Conservation (phyloP, 176 grass and related monocot species). For the Phoenix roebelenii region DNA sequence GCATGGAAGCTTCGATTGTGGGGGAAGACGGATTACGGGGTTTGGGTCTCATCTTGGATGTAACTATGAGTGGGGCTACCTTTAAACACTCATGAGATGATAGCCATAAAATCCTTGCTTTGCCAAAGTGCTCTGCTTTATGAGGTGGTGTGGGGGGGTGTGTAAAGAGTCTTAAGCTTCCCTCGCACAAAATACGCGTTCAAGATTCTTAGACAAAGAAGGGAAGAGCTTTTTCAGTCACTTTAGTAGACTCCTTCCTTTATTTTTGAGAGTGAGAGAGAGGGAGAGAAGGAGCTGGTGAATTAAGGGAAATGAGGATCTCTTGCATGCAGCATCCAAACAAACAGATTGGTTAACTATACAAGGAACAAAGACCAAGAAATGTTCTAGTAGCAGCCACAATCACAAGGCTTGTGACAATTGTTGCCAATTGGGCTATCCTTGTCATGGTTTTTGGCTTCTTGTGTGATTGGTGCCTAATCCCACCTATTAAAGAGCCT, state of each 20-base stretch:
- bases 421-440: too few relatives aligned
- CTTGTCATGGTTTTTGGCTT: too few relatives aligned
- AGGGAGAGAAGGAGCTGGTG: neutral
- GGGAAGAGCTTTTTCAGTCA: neutral
- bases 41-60: conserved; percentile 19
- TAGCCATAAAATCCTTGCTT: conserved; percentile 37
- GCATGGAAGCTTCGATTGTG: neutral
- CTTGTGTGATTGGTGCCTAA: neutral
- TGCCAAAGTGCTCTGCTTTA: conserved; percentile 37
- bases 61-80: conserved; percentile 21
- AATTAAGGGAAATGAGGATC: neutral
- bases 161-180: conserved; percentile 16
- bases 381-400: conserved; percentile 3
- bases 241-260: neutral
- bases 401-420: neutral
- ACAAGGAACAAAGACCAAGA: neutral
- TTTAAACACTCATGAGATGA: conserved; percentile 30
- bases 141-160: conserved; percentile 14
- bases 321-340: conserved; percentile 13
- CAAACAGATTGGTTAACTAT: conserved; percentile 22
- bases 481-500: conserved; percentile 2
- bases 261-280: too few relatives aligned
- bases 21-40: neutral
- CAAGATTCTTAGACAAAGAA: conserved; percentile 6
- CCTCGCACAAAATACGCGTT: conserved; percentile 15